Base-by-base conservation (phyloP, 768 basidiomycete species). In the Lentinula raphanica region DNA sequence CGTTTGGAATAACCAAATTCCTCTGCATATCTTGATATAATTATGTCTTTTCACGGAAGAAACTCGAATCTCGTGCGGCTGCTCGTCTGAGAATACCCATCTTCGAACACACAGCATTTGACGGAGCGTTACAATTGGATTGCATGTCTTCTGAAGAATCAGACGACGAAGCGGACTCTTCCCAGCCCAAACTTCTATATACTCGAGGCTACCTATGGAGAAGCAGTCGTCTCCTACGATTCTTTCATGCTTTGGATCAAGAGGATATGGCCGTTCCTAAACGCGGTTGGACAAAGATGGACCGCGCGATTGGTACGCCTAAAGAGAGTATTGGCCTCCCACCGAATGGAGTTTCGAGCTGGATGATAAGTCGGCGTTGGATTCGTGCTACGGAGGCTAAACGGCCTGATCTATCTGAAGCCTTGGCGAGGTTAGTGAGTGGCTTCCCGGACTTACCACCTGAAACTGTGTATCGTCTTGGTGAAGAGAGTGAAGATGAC, bases 91-190 rank as follows among this genome's bases (percentile, higher is more conserved):
- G 77, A 55, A 68, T 83, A 25, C 70, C 70, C 25, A 71, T 65
- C 0, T 86, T 88, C 59, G 78, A 83, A 56, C 84, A 89, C 67
- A 74, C 82, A 25, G 77, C 73, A 13, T 90, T 90, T 64, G 86
- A 90, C 64, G 82, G 82, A 13, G 88, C 89, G 13, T 69, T 91
- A 58, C 84, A 86, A 60, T 60, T 82, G 19, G 89, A 90, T 48
- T 90, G 88, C 69, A 88, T 90, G 85, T 91, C 89, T 27, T 86
- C 85, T 29, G 89, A 91, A 62, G 89, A 91, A 67, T 90, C 88
- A 13, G 83, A 83, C 60, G 69, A 71, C 32, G 71, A 69, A 29
- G 68, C 66, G 59, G 73, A 71, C 31, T 61, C 31, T 9, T 48
- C 56, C n/a, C 45, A 57, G 25, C 44, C 29, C 15, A 49, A 49